phyloP scores from a whole-genome alignment of 1,139 yeast species.

The Candida freyschussii region DNA sequence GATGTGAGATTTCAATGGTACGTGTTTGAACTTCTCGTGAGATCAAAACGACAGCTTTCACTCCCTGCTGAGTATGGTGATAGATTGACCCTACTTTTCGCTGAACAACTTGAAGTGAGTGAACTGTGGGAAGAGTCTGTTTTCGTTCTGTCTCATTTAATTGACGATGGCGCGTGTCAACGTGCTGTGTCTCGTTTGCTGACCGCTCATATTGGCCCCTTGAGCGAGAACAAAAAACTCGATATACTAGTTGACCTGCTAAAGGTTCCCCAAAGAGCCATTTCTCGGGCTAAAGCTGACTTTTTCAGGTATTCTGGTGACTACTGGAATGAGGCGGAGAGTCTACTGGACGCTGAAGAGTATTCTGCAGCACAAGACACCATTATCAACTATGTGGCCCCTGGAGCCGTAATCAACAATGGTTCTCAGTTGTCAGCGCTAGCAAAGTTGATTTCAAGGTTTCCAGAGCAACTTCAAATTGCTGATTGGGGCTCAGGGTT shows the following conservation, averaged over 20 bases:
- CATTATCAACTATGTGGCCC: constrained; percentile 60
- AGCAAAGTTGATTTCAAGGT: constrained; percentile 36
- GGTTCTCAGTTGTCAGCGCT: constrained; percentile 36
- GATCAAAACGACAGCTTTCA: constrained; percentile 24
- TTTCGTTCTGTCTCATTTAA: constrained; percentile 53
- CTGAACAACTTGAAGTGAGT: constrained; percentile 45
- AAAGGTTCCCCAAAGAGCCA: constrained; percentile 41
- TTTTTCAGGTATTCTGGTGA: constrained; percentile 42
- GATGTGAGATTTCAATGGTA: constrained; percentile 52
- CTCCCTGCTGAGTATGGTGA: constrained; percentile 35
- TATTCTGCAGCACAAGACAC: constrained; percentile 63
- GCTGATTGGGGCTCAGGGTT: constrained; percentile 58
- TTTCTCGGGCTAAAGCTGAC: constrained; percentile 51
- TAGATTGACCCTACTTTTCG: constrained; percentile 43
- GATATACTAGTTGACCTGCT: constrained; percentile 32
- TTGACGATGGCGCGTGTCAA: constrained; percentile 39
- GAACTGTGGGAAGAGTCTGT: constrained; percentile 57
- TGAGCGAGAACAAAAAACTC: constrained; percentile 33
- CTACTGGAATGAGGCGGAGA: constrained; percentile 54
- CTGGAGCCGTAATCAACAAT: constrained; percentile 51
- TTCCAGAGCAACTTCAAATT: constrained; percentile 44
- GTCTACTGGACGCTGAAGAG: constrained; percentile 56
- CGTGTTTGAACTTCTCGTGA: constrained; percentile 40
- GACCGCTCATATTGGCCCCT: constrained; percentile 40
- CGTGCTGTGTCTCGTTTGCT: constrained; percentile 41